These are phyloP conservation scores for Neurospora africana DNA, from an alignment of 495 filamentous ascomycete species.

Conservation along the genomic window DNA sequence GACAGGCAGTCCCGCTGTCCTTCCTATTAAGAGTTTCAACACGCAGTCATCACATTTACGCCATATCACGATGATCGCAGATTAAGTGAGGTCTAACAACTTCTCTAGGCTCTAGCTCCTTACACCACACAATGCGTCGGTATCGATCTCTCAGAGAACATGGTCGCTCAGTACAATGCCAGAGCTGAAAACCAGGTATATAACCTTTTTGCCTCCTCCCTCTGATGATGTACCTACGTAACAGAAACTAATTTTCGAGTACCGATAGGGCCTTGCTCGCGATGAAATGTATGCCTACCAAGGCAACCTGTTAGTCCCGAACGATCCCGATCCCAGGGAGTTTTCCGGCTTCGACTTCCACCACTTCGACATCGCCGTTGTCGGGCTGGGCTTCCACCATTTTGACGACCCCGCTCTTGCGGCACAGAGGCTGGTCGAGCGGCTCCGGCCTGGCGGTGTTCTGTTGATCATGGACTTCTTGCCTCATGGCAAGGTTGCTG, in stretches of 20 bases:
- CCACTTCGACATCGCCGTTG: constrained; percentile 52
- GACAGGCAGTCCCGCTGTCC: not conserved
- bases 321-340: constrained; percentile 24
- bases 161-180: constrained; percentile 51
- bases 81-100: not conserved
- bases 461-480: constrained; percentile 58
- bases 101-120: constrained; percentile 42
- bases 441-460: constrained; percentile 52
- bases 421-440: constrained; percentile 43
- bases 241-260: not conserved
- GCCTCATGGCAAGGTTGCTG: constrained; percentile 27
- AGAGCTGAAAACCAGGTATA: constrained; percentile 34
- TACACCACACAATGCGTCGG: constrained; percentile 52
- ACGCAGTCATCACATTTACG: too few species aligned
- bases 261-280: constrained; percentile 29
- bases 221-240: too few species aligned
- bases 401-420: constrained; percentile 52
- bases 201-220: not conserved
- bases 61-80: too few species aligned
- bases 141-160: constrained; percentile 57
- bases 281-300: constrained; percentile 46
- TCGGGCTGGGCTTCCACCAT: constrained; percentile 64
- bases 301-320: constrained; percentile 45
- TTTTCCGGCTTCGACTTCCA: constrained; percentile 39
- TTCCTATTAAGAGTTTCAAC: not conserved